A percentile compares a stretch with the other conserved stretches of the same genome.
These are phyloP conservation scores for Xylaria polymorpha DNA, from an alignment of 2,329 filamentous ascomycete species.

Conservation along the genomic window DNA sequence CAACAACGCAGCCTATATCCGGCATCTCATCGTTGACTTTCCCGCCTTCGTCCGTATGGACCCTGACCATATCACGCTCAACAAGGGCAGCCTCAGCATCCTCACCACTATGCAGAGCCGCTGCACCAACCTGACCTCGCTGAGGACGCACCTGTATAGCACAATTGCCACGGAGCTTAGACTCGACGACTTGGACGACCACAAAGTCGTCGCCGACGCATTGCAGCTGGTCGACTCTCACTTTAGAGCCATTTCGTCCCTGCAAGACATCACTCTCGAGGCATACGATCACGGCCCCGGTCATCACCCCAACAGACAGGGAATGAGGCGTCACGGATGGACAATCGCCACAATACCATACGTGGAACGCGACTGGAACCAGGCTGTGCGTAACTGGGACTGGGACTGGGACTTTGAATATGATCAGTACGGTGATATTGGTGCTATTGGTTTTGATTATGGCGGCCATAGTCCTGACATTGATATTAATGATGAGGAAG, in stretches of 20 bases:
- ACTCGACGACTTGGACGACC: neutral
- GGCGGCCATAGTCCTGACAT: no score
- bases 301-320: neutral
- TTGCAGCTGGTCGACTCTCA: neutral
- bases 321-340: conserved; percentile 1
- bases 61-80: neutral
- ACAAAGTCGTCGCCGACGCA: neutral
- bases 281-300: neutral
- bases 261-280: neutral
- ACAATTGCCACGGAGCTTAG: neutral
- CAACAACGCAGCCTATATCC: neutral
- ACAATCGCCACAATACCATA: neutral
- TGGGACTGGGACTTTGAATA: no score
- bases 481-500: no score
- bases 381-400: no score
- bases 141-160: neutral
- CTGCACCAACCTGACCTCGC: neutral
- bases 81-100: neutral
- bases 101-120: neutral
- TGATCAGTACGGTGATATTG: no score
- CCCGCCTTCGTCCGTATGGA: neutral
- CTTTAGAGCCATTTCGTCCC: neutral
- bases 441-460: no score
- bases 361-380: neutral
- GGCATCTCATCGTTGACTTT: neutral